Evolutionary conservation across 2,329 filamentous ascomycete genomes (phyloP).

Genomic region (Rutstroemia sp.): DNA sequence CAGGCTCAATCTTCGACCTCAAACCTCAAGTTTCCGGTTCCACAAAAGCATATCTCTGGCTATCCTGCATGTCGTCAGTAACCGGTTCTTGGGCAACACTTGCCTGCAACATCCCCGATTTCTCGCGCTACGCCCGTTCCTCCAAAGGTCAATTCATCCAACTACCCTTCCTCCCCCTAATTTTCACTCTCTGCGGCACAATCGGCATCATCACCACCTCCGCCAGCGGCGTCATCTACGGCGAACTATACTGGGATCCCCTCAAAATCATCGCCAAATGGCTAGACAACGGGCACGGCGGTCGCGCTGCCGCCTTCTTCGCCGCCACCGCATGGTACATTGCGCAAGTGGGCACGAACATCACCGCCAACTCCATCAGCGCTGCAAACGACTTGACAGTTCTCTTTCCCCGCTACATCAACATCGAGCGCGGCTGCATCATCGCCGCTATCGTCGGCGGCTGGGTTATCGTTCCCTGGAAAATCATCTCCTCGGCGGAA

Average conservation of each 20-base stretch:
- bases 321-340: slow-evolving; percentile 45
- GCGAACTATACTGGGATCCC: slow-evolving; percentile 43
- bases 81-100: slow-evolving; percentile 28
- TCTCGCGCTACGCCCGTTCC: slow-evolving; percentile 27
- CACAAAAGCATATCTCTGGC: slow-evolving; percentile 24
- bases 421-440: slow-evolving; percentile 49
- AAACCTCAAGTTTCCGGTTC: slow-evolving; percentile 21
- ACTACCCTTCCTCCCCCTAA: slow-evolving; percentile 26
- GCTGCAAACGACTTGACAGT: slow-evolving; percentile 50
- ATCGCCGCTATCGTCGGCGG: slow-evolving; percentile 45
- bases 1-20: slow-evolving; percentile 22
- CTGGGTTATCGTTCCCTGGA: slow-evolving; percentile 58
- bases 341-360: slow-evolving; percentile 48
- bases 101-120: slow-evolving; percentile 32
- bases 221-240: slow-evolving; percentile 45
- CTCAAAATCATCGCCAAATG: slow-evolving; percentile 38
- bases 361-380: slow-evolving; percentile 48
- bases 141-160: slow-evolving; percentile 33
- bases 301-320: slow-evolving; percentile 40
- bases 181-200: slow-evolving; percentile 29
- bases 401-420: slow-evolving; percentile 45
- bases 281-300: slow-evolving; percentile 36
- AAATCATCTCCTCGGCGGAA: slow-evolving; percentile 51
- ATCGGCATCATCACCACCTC: slow-evolving; percentile 52
- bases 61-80: slow-evolving; percentile 27